Evolutionary conservation across 2,329 filamentous ascomycete species (phyloP).

Genomic region (Cytospora leucostoma): DNA sequence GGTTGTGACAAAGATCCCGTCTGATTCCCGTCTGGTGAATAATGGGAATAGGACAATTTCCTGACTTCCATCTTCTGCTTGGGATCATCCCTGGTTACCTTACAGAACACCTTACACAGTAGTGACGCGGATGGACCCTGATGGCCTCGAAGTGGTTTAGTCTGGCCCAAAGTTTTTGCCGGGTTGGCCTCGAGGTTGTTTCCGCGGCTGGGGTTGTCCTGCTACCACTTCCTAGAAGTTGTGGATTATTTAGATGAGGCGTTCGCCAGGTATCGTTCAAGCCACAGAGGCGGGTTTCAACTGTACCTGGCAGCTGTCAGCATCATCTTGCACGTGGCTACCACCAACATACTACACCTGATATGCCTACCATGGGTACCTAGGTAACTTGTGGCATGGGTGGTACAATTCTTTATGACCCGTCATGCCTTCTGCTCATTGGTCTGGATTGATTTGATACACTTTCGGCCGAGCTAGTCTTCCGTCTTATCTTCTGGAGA

Average conservation of each 20-base stretch:
- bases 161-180: not conserved
- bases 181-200: not conserved
- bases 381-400: too few relatives aligned
- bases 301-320: not conserved
- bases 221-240: not conserved
- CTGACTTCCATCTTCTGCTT: not conserved
- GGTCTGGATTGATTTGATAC: constrained; percentile 7
- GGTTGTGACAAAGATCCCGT: too few relatives aligned
- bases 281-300: not conserved
- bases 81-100: not conserved
- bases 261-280: not conserved
- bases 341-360: not conserved
- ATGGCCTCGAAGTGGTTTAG: not conserved
- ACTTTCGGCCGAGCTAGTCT: not conserved
- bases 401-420: not conserved
- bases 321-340: not conserved
- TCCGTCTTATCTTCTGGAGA: not conserved
- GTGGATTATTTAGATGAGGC: not conserved
- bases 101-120: not conserved
- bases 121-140: not conserved
- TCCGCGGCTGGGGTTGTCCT: not conserved
- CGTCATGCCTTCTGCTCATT: constrained; percentile 8
- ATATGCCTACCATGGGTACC: too few relatives aligned
- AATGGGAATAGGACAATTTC: not conserved
- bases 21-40: too few relatives aligned